Base-by-base conservation (phyloP, 208 protist species). In the Trypanosoma melophagium region DNA sequence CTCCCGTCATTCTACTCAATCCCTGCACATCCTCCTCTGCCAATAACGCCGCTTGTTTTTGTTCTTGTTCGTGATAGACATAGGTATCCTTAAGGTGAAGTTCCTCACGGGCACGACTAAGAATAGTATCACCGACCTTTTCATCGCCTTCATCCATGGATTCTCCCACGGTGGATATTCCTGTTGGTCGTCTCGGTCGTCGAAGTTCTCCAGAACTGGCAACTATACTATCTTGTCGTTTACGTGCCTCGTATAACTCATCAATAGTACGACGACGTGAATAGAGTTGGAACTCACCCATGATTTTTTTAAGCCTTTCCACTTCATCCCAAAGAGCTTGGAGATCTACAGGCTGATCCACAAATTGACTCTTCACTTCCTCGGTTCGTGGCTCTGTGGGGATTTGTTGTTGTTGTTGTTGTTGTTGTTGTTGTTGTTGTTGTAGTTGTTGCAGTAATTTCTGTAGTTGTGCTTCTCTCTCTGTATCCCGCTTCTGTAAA, bases 191-290 rank as follows among this genome's bases (percentile, higher is more conserved):
- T 50, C 35, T 8, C 51, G 45, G 57, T 58, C 1, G 7, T 45
- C 31, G 14, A 54, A 53, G 52, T 21, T 38, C 44, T 22, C 21
- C 45, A 12, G 19, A 35, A 42, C 12, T 41, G 24, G 63, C 35
- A 49, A 40, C 58, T 17, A 52, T 57, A 63, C 62, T 79, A 47
- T 60, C 50, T 38, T 76, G 61, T 19, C 63, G 42, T 74, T 86
- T 91, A n/a, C 89, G 84, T 10, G 84, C 86, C 7, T 72, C 76
- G 67, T 95, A 95, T 12, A 95, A 80, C 59, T 90, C 80, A 58
- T 95, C 89, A 53, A 95, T 93, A 44, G 80, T 84, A 61, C 73
- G 84, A 9, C 83, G 84, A 69, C 86, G 80, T 21, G 77, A 68
- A 21, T 54, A 64, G 1, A 71, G 69, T 49, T 77, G 68, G 56